Base-by-base conservation (phyloP, 345 rosid genomes). In the Arabis alpina region DNA sequence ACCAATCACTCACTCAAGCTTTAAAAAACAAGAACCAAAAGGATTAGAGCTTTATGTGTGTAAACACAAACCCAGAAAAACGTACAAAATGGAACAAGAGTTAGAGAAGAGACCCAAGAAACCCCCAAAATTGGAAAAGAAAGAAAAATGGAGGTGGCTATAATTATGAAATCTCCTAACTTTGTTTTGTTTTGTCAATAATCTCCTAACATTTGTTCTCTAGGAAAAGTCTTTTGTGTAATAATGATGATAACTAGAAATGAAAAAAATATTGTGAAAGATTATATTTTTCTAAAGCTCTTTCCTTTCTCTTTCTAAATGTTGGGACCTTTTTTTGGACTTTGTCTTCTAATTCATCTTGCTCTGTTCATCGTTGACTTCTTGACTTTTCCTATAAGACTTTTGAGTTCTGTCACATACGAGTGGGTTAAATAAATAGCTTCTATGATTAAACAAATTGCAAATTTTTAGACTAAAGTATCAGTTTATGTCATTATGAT, bases 331-430 rank as follows among this genome's bases (percentile, higher is more conserved):
- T 57, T 37, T 58, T 40, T 57, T 74, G 34, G 72, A 66, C 71
- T 59, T 65, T 73, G 71, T 73, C 57, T 51, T 66, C 72, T 74
- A 66, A 55, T 15, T 54, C 69, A 3, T 9, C 19, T 0, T 6
- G 0, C 77, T 40, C 49, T 74, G 62, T 74, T 59, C 49, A 41
- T 34, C 61, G 68, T 59, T 74, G 77, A 74, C 77, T 58, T 66
- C 0, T 73, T 73, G 77, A 73, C 77, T 73, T 57, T 50, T 55
- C 12, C 8, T 8, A 10, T 32, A 6, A 10, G 3, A 61, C 54
- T 61, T 15, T 36, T 3, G 15, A 36, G 6, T 37, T 32, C 36
- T 49, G n/a, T 32, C n/a, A 12, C 2, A 25, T 16, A 48, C 5
- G 24, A 2, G 37, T 34, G 37, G 8, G 39, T 23, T n/a, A 10